Evolutionary conservation across 179 eudicot species (phyloP), one percentile per base, ranked within the genome.

Genomic region (Amaranthus tricolor): DNA sequence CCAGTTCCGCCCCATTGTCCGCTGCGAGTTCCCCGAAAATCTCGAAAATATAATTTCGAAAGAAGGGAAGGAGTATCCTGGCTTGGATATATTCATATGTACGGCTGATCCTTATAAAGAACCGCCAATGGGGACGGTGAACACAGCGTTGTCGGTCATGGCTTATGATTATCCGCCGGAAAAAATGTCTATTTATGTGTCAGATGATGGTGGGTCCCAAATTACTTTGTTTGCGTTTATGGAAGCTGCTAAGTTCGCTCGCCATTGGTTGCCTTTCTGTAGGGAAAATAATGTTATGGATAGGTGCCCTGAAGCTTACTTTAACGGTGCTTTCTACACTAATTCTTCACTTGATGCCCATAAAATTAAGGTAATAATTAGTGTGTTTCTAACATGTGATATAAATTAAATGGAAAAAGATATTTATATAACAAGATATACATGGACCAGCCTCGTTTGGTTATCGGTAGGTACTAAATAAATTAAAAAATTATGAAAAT

Each of bases 141-240:
- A 90, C 83, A 91, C 97, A 5, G 97, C 98, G 7, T 63, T 94
- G 63, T 89, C 98, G 7, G 90, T 94, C 9, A 79, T 94, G 98
- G 91, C 93, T 0, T 91, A 89, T 47, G 93, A 94, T 44, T 92
- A 94, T 65, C 92, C 92, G 13, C 49, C 87, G 5, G 88, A 89
- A 48, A 94, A 94, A 79, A 49, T 90, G 1, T 89, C 98, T 13
- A 85, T 94, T 0, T 94, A 91, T 44, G 84, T 94, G 17, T 94
- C 98, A 0, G 97, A 94, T 44, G 98, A 94, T 51, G 97, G 97
- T 48, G 98, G 98, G n/a, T 89, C 97, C 40, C 84, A 82, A 80
- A 76, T 83, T 6, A 94, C 97, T 6, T 84, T 94, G 14, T 94
- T 86, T 79, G 97, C 96, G 0, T 84, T 94, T 47, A 48, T 84